phyloP scores from a whole-genome alignment of 768 basidiomycete species.

The Russula virescens region DNA sequence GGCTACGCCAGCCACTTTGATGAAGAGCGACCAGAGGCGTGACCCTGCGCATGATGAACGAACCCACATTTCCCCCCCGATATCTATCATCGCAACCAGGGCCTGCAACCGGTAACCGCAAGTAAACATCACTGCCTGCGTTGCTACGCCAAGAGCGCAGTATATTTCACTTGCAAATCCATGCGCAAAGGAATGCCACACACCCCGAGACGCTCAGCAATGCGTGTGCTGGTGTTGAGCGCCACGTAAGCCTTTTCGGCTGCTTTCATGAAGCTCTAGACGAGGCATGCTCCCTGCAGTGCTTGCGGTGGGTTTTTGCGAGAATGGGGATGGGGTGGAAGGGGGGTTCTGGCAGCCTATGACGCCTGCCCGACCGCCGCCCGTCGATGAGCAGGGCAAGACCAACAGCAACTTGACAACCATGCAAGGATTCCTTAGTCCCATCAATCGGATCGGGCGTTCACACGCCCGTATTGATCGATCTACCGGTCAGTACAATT shows the following conservation, averaged over 20 bases:
- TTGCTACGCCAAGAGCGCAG: conserved; percentile 80
- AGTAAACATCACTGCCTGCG: conserved; percentile 58
- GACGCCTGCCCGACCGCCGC: conserved; percentile 45
- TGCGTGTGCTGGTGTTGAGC: conserved; percentile 74
- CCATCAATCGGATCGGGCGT: no score
- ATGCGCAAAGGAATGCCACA: conserved; percentile 66
- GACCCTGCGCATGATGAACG: conserved; percentile 53
- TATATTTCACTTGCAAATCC: conserved; percentile 97
- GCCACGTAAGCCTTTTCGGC: conserved; percentile 90
- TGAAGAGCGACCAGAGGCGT: conserved; percentile 83
- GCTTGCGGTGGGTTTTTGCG: conserved; percentile 39
- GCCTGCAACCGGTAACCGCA: conserved; percentile 66
- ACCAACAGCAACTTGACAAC: conserved; percentile 57
- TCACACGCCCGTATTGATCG: no score
- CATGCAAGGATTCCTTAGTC: no score
- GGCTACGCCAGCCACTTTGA: conserved; percentile 86
- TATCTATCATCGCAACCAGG: conserved; percentile 62
- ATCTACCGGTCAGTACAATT: no score
- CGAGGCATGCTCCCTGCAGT: conserved; percentile 38
- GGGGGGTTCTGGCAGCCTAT: conserved; percentile 86
- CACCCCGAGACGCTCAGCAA: conserved; percentile 62
- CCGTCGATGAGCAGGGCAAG: conserved; percentile 49
- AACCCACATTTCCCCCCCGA: conserved; percentile 95
- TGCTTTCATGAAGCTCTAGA: conserved; percentile 47
- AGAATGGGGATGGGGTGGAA: conserved; percentile 26